These are phyloP conservation scores for Quercus dentata DNA, from an alignment of 306 rosid genomes.

Conservation along the genomic window DNA sequence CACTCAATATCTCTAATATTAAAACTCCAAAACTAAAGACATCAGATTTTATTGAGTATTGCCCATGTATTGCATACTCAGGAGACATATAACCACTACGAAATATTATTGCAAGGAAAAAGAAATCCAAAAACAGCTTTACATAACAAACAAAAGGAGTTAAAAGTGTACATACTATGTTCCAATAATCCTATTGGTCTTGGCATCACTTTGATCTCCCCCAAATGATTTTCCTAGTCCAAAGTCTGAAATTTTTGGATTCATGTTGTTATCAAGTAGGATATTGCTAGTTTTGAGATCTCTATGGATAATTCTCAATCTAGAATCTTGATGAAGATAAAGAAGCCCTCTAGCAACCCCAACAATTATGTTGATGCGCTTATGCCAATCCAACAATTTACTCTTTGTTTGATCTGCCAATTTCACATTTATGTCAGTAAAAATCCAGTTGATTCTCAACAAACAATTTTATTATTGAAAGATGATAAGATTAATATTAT, in stretches of 20 bases:
- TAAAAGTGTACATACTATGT: constrained; percentile 39
- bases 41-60: constrained; percentile 39
- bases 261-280: constrained; percentile 45
- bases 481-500: not conserved
- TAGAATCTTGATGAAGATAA: constrained; percentile 28
- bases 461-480: not conserved
- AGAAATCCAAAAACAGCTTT: not conserved
- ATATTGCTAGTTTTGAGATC: constrained; percentile 55
- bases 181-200: constrained; percentile 46
- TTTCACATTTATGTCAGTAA: not conserved
- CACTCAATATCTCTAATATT: constrained; percentile 45
- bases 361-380: constrained; percentile 20
- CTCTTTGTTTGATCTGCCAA: not conserved
- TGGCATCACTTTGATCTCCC: constrained; percentile 39
- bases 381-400: constrained; percentile 18
- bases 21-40: constrained; percentile 53
- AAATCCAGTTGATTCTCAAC: not conserved
- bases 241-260: constrained; percentile 62
- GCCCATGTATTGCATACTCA: constrained; percentile 35
- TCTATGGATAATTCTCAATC: constrained; percentile 29
- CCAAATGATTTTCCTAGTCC: constrained; percentile 49
- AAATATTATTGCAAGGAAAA: not conserved
- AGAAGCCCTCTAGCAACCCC: constrained; percentile 31
- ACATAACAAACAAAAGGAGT: not conserved
- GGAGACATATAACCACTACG: constrained; percentile 55